These are phyloP conservation scores for Bombardia bombarda DNA, from an alignment of 495 filamentous ascomycete genomes.

Conservation along the genomic window DNA sequence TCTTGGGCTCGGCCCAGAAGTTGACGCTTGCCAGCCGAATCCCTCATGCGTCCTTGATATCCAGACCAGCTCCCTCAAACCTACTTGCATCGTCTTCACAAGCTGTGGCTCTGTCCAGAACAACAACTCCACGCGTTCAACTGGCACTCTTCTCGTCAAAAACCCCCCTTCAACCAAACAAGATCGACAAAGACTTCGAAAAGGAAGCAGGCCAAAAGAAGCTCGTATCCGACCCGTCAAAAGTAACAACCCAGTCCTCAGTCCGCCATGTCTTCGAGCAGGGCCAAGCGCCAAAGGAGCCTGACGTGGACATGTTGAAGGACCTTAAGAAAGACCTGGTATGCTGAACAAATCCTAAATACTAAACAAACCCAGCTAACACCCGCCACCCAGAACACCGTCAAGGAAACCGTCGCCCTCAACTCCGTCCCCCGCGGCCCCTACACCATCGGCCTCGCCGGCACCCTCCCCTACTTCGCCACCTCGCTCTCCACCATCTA, in stretches of 20 bases:
- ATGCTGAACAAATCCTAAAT: constrained; percentile 19
- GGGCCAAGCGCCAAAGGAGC: constrained; percentile 17
- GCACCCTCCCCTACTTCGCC: constrained; percentile 81
- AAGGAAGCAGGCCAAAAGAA: constrained; percentile 39
- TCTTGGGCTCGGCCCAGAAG: constrained; percentile 6
- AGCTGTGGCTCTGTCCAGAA: neutral
- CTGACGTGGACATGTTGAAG: constrained; percentile 55
- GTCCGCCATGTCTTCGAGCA: constrained; percentile 47
- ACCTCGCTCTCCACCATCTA: constrained; percentile 85
- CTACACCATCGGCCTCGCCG: constrained; percentile 74
- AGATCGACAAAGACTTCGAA: constrained; percentile 46
- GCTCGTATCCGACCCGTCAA: constrained; percentile 47
- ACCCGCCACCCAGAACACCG: constrained; percentile 52
- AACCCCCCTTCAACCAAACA: constrained; percentile 15
- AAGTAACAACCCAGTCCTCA: constrained; percentile 49
- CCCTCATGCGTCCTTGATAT: neutral
- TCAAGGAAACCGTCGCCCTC: constrained; percentile 84
- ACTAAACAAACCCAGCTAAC: neutral
- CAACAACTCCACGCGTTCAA: too few species aligned
- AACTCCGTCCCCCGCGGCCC: constrained; percentile 70
- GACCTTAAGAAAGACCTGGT: constrained; percentile 70
- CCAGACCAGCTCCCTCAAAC: too few species aligned
- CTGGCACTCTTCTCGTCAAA: constrained; percentile 24
- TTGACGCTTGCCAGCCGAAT: constrained; percentile 6
- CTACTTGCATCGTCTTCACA: neutral